Percentiles rank a stretch among this genome's conserved stretches.
Evolutionary conservation across 345 rosid genomes (phyloP).

Genomic region (Citrus inodora): DNA sequence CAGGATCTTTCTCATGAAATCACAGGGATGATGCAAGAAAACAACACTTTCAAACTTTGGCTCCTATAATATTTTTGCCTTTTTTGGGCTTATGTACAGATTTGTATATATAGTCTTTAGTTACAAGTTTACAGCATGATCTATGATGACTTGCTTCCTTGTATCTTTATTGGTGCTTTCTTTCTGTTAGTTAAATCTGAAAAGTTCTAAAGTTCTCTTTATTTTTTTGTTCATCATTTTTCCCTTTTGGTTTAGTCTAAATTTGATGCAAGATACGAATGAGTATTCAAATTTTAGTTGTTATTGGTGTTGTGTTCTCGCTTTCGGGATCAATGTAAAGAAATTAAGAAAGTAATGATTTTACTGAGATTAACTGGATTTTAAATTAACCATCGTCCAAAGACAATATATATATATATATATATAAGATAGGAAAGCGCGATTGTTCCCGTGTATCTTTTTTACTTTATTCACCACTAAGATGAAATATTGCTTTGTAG

Average conservation of each 20-base stretch:
- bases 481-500: background rate
- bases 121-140: background rate
- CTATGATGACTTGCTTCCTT: background rate
- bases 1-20: slow-evolving; percentile 4
- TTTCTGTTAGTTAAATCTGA: background rate
- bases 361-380: too few relatives aligned
- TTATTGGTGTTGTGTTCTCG: background rate
- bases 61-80: background rate
- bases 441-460: background rate
- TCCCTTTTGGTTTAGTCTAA: background rate
- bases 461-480: background rate
- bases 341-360: background rate
- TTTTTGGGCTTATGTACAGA: background rate
- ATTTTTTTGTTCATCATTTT: background rate
- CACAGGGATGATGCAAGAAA: background rate
- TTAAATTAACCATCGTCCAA: background rate
- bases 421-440: background rate
- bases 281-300: background rate
- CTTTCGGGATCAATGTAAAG: background rate
- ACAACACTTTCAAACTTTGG: background rate
- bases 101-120: too few relatives aligned
- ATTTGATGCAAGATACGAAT: background rate
- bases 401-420: background rate
- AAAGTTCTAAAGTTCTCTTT: background rate
- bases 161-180: background rate